phyloP scores from a whole-genome alignment of 2,329 filamentous ascomycete genomes.

The Colletotrichum orbiculare region DNA sequence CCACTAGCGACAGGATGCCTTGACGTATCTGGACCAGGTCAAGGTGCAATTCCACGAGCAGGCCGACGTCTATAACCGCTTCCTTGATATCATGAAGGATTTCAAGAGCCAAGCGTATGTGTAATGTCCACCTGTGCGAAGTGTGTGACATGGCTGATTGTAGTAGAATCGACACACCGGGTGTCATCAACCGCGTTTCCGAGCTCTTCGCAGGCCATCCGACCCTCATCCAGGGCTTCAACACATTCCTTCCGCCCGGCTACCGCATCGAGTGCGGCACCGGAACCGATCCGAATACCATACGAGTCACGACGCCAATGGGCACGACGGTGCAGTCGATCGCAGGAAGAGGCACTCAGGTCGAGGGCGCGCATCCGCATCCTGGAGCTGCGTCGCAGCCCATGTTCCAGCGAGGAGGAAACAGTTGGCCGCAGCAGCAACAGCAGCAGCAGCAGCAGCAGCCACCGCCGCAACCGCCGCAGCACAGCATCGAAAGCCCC shows the following conservation, averaged over 20 bases:
- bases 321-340: constrained; percentile 96
- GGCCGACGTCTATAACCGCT: constrained; percentile 96
- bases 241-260: constrained; percentile 94
- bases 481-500: constrained; percentile 71
- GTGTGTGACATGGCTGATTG: constrained; percentile 43
- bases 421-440: constrained; percentile 64
- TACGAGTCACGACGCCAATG: constrained; percentile 95
- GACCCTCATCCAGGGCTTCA: constrained; percentile 96
- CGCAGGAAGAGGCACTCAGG: constrained; percentile 62
- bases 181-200: constrained; percentile 96
- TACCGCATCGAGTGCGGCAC: constrained; percentile 97
- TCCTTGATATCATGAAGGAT: constrained; percentile 99
- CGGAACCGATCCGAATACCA: constrained; percentile 93
- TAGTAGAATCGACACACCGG: constrained; percentile 88
- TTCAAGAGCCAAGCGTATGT: constrained; percentile 96
- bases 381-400: constrained; percentile 52
- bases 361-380: constrained; percentile 52
- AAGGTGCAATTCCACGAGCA: constrained; percentile 98
- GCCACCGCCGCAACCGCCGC: constrained; percentile 54
- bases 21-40: constrained; percentile 97
- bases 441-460: background rate
- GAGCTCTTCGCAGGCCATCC: constrained; percentile 96
- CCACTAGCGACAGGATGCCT: constrained; percentile 66
- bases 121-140: constrained; percentile 16
- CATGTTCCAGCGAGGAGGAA: constrained; percentile 59